Evolutionary conservation across 1,284 basidiomycete genomes (phyloP).

Genomic region (Leccinum subrobustum): DNA sequence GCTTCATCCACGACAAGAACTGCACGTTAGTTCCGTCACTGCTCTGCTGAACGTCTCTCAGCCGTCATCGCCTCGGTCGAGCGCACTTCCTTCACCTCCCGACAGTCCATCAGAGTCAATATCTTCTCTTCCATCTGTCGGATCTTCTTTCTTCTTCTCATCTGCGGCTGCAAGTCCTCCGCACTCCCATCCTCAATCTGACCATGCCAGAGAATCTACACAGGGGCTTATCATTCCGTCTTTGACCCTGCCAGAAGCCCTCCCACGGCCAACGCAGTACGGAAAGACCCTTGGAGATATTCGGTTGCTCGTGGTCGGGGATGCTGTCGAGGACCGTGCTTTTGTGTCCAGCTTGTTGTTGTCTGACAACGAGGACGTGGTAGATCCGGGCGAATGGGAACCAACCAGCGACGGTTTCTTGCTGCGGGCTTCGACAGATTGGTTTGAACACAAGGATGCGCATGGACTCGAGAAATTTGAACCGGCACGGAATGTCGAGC

Average conservation of each 20-base stretch:
- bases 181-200: slow-evolving; percentile 40
- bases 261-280: slow-evolving; percentile 57
- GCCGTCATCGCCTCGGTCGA: slow-evolving; percentile 48
- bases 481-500: slow-evolving; percentile 59
- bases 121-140: slow-evolving; percentile 68
- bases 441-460: slow-evolving; percentile 61
- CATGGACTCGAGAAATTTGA: slow-evolving; percentile 66
- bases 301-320: slow-evolving; percentile 51
- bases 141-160: slow-evolving; percentile 76
- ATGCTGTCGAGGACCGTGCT: slow-evolving; percentile 35
- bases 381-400: slow-evolving; percentile 59
- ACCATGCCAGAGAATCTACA: slow-evolving; percentile 44
- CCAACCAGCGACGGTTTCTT: slow-evolving; percentile 40
- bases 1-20: slow-evolving; percentile 23
- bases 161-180: slow-evolving; percentile 61
- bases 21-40: slow-evolving; percentile 33
- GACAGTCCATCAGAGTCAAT: slow-evolving; percentile 61
- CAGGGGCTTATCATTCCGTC: slow-evolving; percentile 68
- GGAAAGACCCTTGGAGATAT: slow-evolving; percentile 65
- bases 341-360: slow-evolving; percentile 42
- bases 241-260: slow-evolving; percentile 57
- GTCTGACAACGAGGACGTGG: slow-evolving; percentile 63
- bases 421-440: slow-evolving; percentile 61
- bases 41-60: slow-evolving; percentile 26
- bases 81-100: slow-evolving; percentile 49